Evolutionary conservation across 352 stramenopile genomes (phyloP), one percentile per base, ranked within the genome.

Genomic region (Phytophthora tentaculata): DNA sequence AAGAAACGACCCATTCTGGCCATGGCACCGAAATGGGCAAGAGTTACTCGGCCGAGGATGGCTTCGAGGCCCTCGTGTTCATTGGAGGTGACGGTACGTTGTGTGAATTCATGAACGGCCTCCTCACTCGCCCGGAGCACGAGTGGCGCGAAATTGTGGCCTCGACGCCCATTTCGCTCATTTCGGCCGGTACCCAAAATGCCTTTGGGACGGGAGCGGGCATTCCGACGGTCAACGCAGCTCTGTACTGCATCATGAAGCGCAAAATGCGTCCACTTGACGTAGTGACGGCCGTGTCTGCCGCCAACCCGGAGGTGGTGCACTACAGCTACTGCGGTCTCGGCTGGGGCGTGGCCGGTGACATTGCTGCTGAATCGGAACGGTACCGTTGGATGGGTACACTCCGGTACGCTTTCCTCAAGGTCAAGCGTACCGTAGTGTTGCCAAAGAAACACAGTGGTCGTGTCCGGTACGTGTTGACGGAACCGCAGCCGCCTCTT

Each of bases 251-350:
- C 77, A 94, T 94, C 44, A 72, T 94, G 53, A 94, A 94, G 74
- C 83, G 83, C 56, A 94, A 94, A 69, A 89, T 94, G 67, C 83
- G 86, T 0, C 86, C 86, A 24, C 69, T 94, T 19, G 86, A 94
- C 51, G 86, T 94, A 29, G 82, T 91, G 69, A 92, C 86, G n/a
- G 77, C 81, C 12, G 65, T 78, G 6, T 75, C 83, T 12, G 71
- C 82, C 39, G 74, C 85, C n/a, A 77, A 90, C 0, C 82, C 78
- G 3, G 67, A 76, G n/a, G 77, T 79, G 12, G 83, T 94, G 41
- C 84, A 92, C 53, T 94, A 90, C 73, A 93, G 84, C 65, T 95
- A 91, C 71, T 95, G 86, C 37, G 86, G 86, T n/a, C 61, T 92
- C 0, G 86, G 86, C 23, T 94, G 86, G 86, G 86, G 86, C 6